Evolutionary conservation across 129 eudicot species (phyloP), one percentile per base, ranked within the genome.

Genomic region (Artemisia annua): DNA sequence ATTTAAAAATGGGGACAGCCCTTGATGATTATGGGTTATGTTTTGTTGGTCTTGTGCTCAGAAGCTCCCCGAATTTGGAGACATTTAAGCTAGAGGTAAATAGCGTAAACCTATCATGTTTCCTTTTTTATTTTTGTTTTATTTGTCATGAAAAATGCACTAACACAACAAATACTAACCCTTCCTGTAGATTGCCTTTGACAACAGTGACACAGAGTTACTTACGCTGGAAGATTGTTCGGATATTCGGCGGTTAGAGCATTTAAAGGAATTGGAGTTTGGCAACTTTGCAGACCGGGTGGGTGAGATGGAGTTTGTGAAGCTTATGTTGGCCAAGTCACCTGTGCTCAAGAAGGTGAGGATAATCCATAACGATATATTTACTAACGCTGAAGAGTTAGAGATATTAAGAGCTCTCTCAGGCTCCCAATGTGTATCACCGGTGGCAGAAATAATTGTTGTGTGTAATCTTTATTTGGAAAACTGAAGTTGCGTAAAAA

Each of bases 21-120:
- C 1, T 39, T 5, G 56, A 16, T 4, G 19, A 49, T 20, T 18
- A 12, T 43, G 55, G 55, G 51, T 56, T 71, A 35, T 10, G 15
- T 43, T 44, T 57, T 56, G 51, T 58, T 71, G 15, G 44, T 44
- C 28, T 39, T 39, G 39, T 71, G 39, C 20, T 71, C 43, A 71
- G 63, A 43, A 35, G 56, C 39, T 71, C 56, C 8, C 75, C 75
- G 3, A 55, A 70, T 19, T 12, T 55, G 64, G 75, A 70, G 65
- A 70, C 56, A 70, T 18, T 70, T 39, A 56, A 58, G 22, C 57
- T 71, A 14, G 7, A 19, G 67, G 76, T 71, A 71, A 58, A 44
- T 22, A 39, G 12, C 69, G 24, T 58, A 66, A 39, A 3, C 17
- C 15, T 66, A 66, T 66, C 16, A 43, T 44, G 55, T 66, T 43